A percentile compares a stretch with the other conserved stretches of the same genome.
Evolutionary conservation across 129 eudicot species (phyloP).

Genomic region (Smallanthus sonchifolius): DNA sequence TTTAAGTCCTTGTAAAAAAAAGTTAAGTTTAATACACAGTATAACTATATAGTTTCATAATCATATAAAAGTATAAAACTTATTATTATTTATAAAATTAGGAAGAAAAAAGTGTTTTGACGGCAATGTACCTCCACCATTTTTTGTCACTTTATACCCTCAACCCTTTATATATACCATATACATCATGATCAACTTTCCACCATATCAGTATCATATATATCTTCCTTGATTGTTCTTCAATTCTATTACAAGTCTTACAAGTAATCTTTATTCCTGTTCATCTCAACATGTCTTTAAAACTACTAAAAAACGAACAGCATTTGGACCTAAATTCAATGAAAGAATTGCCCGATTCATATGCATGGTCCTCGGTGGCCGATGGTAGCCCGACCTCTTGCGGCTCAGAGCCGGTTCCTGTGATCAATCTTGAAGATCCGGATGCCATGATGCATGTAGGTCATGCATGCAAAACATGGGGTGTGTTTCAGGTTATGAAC

Average conservation of each 20-base stretch:
- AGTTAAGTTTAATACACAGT: too few relatives aligned
- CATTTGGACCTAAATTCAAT: conserved; percentile 55
- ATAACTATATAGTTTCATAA: too few relatives aligned
- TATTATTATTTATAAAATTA: not conserved
- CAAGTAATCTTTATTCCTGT: not conserved
- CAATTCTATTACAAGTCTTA: too few relatives aligned
- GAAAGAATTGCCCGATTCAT: conserved; percentile 78
- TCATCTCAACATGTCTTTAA: conserved; percentile 35
- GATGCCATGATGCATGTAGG: conserved; percentile 46
- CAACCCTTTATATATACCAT: conserved; percentile 32
- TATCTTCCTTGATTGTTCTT: too few relatives aligned
- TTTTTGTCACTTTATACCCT: conserved; percentile 25
- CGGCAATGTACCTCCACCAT: conserved; percentile 21
- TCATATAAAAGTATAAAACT: not conserved
- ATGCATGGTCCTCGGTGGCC: conserved; percentile 48
- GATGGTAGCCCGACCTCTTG: not conserved
- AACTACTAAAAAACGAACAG: conserved; percentile 23
- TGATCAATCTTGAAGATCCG: conserved; percentile 49
- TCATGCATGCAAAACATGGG: conserved; percentile 93
- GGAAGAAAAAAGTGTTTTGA: not conserved
- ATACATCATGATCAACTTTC: conserved; percentile 9
- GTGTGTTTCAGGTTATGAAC: conserved; percentile 67
- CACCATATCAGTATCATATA: not conserved
- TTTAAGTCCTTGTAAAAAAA: too few relatives aligned
- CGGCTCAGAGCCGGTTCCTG: conserved; percentile 38